Evolutionary conservation across 1,284 basidiomycete species (phyloP), one percentile per base, ranked within the genome.

Genomic region (Puccinia horiana): DNA sequence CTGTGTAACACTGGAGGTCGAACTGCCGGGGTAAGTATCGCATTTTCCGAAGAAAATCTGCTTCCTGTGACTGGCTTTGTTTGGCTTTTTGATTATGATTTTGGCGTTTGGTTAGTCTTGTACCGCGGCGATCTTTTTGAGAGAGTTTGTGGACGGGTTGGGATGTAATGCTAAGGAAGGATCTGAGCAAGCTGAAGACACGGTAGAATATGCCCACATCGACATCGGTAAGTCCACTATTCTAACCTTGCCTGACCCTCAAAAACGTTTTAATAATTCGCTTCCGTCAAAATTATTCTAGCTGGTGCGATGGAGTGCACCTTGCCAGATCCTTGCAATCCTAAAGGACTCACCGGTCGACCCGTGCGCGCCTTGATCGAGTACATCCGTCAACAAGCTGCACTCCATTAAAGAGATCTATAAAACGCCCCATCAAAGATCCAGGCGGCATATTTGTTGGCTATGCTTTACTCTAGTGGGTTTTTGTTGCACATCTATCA

Each of bases 41-140:
- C 40, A 23, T 35, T 47, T 26, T 40, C n/a, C 20, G 54, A 65
- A 37, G 32, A 63, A 37, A 65, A 65, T 6, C 32, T 65, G 49
- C 20, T 20, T 35, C n/a, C 20, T 63, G 49, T 35, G 47, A 69
- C 1, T 52, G 32, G 18, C 40, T 29, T 44, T 49, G 9, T 26
- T 73, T 73, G 42, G 12, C 9, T 35, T 32, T 37, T 12, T 80
- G 58, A 26, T 61, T 23, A 8, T 18, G 37, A 26, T 56, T 70
- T 32, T 72, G 47, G 47, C 35, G 9, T 3, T 44, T 26, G 18
- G 29, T 61, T 49, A 81, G 80, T 89, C 91, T 74, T 92, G 91
- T 87, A 95, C 94, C 0, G 94, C 94, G 2, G 94, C 94, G 5
- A 89, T 95, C 61, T 96, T 96, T 91, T 89, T 96, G 83, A 93